Conservation (phyloP, 202 grass and related monocot genomes). For the Bolboschoenoplectus hybrid region DNA sequence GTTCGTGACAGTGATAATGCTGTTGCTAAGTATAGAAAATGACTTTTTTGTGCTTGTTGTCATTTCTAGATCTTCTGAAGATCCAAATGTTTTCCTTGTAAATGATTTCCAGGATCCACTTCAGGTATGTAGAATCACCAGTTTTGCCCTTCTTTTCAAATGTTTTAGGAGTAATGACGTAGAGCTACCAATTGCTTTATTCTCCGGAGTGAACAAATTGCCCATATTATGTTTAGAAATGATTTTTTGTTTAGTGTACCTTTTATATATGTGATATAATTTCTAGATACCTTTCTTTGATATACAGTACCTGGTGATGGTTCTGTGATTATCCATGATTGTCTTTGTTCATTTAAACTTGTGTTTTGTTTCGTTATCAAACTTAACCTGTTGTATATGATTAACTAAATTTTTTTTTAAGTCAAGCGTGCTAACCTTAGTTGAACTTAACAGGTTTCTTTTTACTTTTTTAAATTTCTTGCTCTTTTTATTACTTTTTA, state of each 20-base stretch:
- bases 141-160: constrained; percentile 4
- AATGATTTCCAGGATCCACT: constrained; percentile 98
- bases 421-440: not conserved
- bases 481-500: not conserved
- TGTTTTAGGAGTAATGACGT: not conserved
- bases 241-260: not conserved
- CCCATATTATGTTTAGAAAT: not conserved
- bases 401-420: constrained; percentile 5
- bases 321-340: not conserved
- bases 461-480: not conserved
- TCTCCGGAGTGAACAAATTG: not conserved
- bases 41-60: constrained; percentile 42
- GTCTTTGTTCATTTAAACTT: not conserved
- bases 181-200: not conserved
- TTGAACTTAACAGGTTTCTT: not conserved
- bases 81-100: constrained; percentile 98
- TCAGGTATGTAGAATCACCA: constrained; percentile 54
- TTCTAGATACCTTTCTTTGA: not conserved
- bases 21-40: constrained; percentile 11
- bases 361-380: not conserved
- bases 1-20: not conserved
- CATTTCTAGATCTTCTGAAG: constrained; percentile 78
- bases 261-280: not conserved
- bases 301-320: constrained; percentile 11
- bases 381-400: not conserved